These are phyloP conservation scores for Hemisphaericaspora xylofermentans DNA, from an alignment of 1,139 yeast species.

Conservation along the genomic window DNA sequence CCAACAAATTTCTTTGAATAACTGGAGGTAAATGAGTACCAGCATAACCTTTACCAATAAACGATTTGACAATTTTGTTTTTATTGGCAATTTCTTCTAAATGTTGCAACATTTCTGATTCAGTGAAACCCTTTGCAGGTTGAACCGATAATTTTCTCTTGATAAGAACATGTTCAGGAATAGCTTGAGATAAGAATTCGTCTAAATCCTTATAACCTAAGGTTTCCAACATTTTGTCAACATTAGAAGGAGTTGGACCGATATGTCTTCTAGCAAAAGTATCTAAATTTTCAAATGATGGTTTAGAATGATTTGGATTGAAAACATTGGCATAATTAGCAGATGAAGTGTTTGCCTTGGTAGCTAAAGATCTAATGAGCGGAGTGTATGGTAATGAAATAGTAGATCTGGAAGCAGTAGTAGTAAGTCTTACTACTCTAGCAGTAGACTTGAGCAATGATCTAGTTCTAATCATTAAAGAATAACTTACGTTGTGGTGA, in stretches of 20 bases:
- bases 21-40: slow-evolving; percentile 91
- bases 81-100: slow-evolving; percentile 68
- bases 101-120: slow-evolving; percentile 73
- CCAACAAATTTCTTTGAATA: slow-evolving; percentile 86
- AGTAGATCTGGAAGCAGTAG: background rate
- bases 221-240: slow-evolving; percentile 58
- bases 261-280: slow-evolving; percentile 88
- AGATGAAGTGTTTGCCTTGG: slow-evolving; percentile 50
- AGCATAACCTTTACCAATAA: slow-evolving; percentile 92
- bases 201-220: slow-evolving; percentile 70
- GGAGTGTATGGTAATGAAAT: background rate
- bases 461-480: slow-evolving; percentile 4
- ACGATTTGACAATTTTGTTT: slow-evolving; percentile 68
- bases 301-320: slow-evolving; percentile 30
- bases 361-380: slow-evolving; percentile 19
- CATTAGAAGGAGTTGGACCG: slow-evolving; percentile 74
- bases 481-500: too few relatives aligned
- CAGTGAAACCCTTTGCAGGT: slow-evolving; percentile 75
- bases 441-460: slow-evolving; percentile 4
- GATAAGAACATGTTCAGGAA: slow-evolving; percentile 74
- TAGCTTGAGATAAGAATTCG: slow-evolving; percentile 67
- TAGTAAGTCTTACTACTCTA: background rate
- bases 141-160: slow-evolving; percentile 62
- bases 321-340: slow-evolving; percentile 41
- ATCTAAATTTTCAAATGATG: slow-evolving; percentile 53